Evolutionary conservation across 2,329 filamentous ascomycete species (phyloP), one percentile per base, ranked within the genome.

Genomic region (Trichothecium sympodiale): DNA sequence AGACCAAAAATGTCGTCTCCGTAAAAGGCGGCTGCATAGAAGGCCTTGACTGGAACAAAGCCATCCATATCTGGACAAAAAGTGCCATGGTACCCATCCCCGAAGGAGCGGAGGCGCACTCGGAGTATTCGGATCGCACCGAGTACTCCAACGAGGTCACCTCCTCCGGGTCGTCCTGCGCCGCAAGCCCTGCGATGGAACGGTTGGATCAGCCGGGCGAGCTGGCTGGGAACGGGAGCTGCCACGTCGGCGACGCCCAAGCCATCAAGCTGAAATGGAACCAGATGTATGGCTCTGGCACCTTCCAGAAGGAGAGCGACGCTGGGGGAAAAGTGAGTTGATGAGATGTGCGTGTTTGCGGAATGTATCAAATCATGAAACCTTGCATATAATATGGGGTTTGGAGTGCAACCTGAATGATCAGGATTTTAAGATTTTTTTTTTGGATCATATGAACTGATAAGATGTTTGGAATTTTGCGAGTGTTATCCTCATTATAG

Each of bases 11-110:
- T 40, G 65, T 77, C 33, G 68, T 80, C 29, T 74, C 72, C 13
- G 67, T 84, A 31, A 83, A 83, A 49, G 78, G 73, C 9, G 79
- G 77, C 29, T 80, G 78, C 47, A 62, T 84, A 31, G 67, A 76
- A 5, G 75, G 70, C 2, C 57, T 83, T 15, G 68, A 77, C 53
- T 75, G 77, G 72, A 60, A 53, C 10, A 59, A 53, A 3, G 76
- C 75, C 18, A 71, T 73, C 43, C 79, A 84, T 58, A 76, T 83
- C 46, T 83, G 74, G 71, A 78, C 74, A 15, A 74, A 74, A 46
- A 69, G 65, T 29, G 78, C 78, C 44, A 77, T 83, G 64, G 65
- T 82, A 14, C 72, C 77, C 25, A 81, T 83, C 42, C 78, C 79
- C 3, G 75, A 80, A 46, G 71, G 74, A 8, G 69, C 66, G 18